phyloP scores from a whole-genome alignment of 2,329 filamentous ascomycete species.

The Dendryphion nanum region DNA sequence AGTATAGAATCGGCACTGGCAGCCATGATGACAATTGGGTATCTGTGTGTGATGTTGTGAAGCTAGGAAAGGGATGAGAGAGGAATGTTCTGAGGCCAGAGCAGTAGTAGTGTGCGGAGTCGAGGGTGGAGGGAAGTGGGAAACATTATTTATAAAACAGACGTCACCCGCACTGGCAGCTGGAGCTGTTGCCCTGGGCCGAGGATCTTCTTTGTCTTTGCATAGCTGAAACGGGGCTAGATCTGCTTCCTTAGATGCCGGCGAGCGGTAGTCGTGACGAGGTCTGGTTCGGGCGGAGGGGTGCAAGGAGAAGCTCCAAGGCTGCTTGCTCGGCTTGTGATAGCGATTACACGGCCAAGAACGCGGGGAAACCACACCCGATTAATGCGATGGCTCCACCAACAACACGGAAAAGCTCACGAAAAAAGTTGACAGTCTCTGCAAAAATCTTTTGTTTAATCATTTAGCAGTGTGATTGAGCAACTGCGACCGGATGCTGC shows the following conservation, averaged over 20 bases:
- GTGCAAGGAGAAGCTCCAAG: conserved; percentile 7
- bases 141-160: conserved; percentile 26
- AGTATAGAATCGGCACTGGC: conserved; percentile 69
- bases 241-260: conserved; percentile 9
- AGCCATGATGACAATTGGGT: conserved; percentile 26
- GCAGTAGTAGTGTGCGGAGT: conserved; percentile 3
- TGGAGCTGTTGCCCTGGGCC: conserved; percentile 24
- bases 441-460: background rate
- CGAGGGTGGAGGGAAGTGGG: conserved; percentile 10
- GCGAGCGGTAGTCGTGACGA: conserved; percentile 2
- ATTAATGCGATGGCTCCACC: background rate
- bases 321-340: conserved; percentile 27
- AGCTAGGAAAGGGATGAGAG: conserved; percentile 4
- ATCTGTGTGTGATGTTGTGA: conserved; percentile 5
- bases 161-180: conserved; percentile 32
- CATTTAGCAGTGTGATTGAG: background rate
- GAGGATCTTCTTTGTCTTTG: conserved; percentile 31
- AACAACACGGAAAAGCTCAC: background rate
- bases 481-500: background rate
- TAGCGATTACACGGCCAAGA: conserved; percentile 34
- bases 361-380: conserved; percentile 2
- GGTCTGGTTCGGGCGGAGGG: conserved; percentile 27
- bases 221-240: conserved; percentile 24
- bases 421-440: background rate
- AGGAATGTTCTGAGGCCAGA: background rate